Evolutionary conservation across 352 stramenopile genomes (phyloP), one percentile per base, ranked within the genome.

Genomic region (Globisporangium spinosum): DNA sequence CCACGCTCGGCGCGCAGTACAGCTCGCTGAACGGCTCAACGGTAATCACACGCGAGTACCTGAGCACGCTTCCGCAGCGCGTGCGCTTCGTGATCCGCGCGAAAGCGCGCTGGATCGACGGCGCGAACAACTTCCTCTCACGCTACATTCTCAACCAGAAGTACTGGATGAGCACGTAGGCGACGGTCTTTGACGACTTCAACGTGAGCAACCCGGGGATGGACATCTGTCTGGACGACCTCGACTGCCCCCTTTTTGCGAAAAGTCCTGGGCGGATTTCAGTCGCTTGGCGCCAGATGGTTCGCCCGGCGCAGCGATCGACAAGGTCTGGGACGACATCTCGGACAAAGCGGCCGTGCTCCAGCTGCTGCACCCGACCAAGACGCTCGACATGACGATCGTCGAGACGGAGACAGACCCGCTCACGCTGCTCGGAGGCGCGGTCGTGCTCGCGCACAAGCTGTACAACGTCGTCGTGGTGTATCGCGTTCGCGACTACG

Each of bases 161-260:
- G 66, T 84, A 84, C 29, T 87, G 78, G 78, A 78, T 87, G 67
- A 82, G 75, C 38, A 77, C 80, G 32, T 87, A 77, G 78, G 77
- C 65, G 20, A 85, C 78, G 4, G 68, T 72, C 13, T 87, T 87
- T 25, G 62, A 73, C 23, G 77, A 79, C 22, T 68, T 87, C n/a
- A 65, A 77, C 25, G 32, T 34, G 20, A 63, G 45, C 43, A 54
- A 22, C 13, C 73, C 69, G 12, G 78, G 78, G 54, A 70, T 85
- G 15, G 77, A 87, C 47, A 68, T 87, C 57, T 87, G 78, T 34
- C 64, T 87, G 15, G 78, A 87, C 51, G 77, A 84, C 66, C 68
- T 84, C 60, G 78, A 87, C 64, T 73, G 78, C 2, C 77, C 78
- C 7, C 71, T 87, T 32, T 87, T 23, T 87, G 77, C 53, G 78